These are phyloP conservation scores for Fomitopsis serialis DNA, from an alignment of 768 basidiomycete genomes.

Conservation along the genomic window DNA sequence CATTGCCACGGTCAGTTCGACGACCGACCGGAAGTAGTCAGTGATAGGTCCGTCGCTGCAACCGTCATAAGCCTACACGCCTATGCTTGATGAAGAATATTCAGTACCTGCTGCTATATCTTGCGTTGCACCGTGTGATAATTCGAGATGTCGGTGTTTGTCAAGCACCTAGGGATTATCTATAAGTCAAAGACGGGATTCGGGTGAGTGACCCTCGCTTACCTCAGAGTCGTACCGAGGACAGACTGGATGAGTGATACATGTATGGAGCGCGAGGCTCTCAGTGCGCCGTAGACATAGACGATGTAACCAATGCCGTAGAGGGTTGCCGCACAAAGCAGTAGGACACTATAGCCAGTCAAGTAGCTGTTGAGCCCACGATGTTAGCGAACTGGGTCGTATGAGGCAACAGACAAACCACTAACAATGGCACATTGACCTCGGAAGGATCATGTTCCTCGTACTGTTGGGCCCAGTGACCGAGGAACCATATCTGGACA, in stretches of 20 bases:
- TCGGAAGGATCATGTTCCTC: constrained; percentile 15
- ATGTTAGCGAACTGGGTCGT: background rate
- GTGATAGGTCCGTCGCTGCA: constrained; percentile 27
- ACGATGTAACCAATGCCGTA: constrained; percentile 18
- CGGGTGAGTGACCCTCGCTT: background rate
- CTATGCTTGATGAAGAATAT: background rate
- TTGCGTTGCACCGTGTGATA: constrained; percentile 61
- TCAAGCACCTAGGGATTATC: constrained; percentile 40
- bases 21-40: constrained; percentile 18
- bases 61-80: no score
- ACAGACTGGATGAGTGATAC: constrained; percentile 23
- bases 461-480: constrained; percentile 32
- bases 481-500: constrained; percentile 31
- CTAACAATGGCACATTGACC: constrained; percentile 27
- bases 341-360: constrained; percentile 16
- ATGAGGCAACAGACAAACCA: background rate
- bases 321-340: constrained; percentile 12
- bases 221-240: constrained; percentile 27
- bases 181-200: background rate
- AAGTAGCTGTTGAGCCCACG: constrained; percentile 21
- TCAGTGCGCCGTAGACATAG: constrained; percentile 24
- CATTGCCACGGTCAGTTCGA: constrained; percentile 28
- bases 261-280: constrained; percentile 28
- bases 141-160: constrained; percentile 52
- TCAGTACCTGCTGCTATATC: constrained; percentile 42